phyloP scores from a whole-genome alignment of 83 land plant species.

The Thuja plicata region DNA sequence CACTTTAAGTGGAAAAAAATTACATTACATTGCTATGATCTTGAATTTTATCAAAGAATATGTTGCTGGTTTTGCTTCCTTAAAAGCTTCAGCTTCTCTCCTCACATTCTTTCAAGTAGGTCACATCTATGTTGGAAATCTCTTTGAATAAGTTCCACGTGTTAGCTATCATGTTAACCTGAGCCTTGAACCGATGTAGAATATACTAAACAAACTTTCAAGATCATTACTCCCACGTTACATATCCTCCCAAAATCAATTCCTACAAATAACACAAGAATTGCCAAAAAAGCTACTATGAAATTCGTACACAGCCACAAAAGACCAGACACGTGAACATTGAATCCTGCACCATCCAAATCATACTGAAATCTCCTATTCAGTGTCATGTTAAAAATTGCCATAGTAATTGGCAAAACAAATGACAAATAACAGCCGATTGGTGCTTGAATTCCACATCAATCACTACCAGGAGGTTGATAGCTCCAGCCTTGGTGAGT shows the following conservation, averaged over 20 bases:
- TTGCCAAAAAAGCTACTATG: neutral
- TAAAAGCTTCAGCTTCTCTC: neutral
- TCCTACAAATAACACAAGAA: neutral
- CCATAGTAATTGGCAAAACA: neutral
- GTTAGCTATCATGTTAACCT: neutral
- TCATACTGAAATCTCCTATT: neutral
- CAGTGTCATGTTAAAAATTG: neutral
- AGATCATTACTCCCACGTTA: neutral
- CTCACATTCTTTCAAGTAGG: neutral
- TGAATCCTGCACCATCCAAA: neutral
- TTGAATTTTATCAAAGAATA: constrained; percentile 3
- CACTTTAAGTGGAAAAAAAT: neutral
- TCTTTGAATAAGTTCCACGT: neutral
- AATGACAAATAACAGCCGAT: neutral
- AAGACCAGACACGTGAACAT: neutral
- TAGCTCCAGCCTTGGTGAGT: neutral
- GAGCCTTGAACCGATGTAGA: neutral
- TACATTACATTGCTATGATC: neutral
- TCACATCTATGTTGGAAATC: neutral
- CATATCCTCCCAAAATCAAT: constrained; percentile 1
- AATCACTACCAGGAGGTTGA: neutral
- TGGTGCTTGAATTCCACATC: neutral
- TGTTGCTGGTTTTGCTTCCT: neutral
- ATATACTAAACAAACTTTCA: neutral
- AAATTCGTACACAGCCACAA: constrained; percentile 2